Evolutionary conservation across 257 asterid species (phyloP).

Genomic region (Thymus mandschuricus): DNA sequence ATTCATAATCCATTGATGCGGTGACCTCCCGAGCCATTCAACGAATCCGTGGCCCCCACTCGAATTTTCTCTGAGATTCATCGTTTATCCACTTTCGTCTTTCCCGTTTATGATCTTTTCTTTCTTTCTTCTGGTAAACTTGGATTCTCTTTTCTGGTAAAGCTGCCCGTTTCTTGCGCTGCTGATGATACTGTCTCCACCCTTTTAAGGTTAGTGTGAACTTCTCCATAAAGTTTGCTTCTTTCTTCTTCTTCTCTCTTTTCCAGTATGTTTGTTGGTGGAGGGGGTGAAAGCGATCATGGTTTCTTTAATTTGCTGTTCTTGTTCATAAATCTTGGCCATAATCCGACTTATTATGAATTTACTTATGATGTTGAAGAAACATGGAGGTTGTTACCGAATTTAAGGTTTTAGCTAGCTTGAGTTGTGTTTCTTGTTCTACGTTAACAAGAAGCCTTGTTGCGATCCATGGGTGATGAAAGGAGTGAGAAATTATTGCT

Average conservation of each 20-base stretch:
- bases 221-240: background rate
- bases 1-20: slow-evolving; percentile 29
- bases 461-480: background rate
- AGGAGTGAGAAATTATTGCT: background rate
- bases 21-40: slow-evolving; percentile 50
- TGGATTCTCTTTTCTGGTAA: background rate
- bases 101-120: slow-evolving; percentile 24
- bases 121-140: background rate
- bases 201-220: slow-evolving; percentile 42
- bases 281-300: slow-evolving; percentile 12
- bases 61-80: slow-evolving; percentile 40
- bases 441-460: background rate
- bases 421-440: background rate
- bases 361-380: background rate
- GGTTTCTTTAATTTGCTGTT: background rate
- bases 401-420: slow-evolving; percentile 3
- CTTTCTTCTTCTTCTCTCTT: background rate
- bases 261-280: background rate
- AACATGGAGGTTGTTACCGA: slow-evolving; percentile 15
- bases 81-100: slow-evolving; percentile 35
- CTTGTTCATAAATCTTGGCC: background rate
- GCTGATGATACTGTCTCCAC: slow-evolving; percentile 36
- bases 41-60: slow-evolving; percentile 56
- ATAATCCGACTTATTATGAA: background rate
- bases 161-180: slow-evolving; percentile 22